Evolutionary conservation across 1,284 basidiomycete species (phyloP).

Genomic region (Cystobasidiaceae sp.): DNA sequence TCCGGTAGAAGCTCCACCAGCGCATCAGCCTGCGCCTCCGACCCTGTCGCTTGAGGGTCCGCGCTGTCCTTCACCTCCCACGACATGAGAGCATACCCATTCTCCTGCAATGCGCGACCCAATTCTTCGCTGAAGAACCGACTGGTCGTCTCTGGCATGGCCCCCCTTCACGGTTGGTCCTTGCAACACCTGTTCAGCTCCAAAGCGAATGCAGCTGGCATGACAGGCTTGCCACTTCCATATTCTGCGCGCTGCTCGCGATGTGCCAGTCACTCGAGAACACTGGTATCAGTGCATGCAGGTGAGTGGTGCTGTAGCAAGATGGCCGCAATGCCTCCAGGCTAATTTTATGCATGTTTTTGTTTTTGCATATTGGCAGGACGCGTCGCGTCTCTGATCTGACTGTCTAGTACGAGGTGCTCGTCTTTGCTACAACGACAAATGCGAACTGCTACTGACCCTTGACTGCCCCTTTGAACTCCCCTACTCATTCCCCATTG

Average conservation of each 20-base stretch:
- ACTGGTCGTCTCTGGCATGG: not conserved
- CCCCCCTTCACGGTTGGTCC: not conserved
- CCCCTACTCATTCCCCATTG: not conserved
- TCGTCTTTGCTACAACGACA: too few relatives aligned
- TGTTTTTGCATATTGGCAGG: too few relatives aligned
- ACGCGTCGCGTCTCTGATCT: too few relatives aligned
- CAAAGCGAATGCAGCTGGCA: too few relatives aligned
- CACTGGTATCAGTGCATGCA: too few relatives aligned
- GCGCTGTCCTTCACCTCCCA: constrained; percentile 17
- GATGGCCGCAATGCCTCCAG: too few relatives aligned
- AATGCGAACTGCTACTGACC: not conserved
- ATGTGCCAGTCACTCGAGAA: too few relatives aligned
- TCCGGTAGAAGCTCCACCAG: constrained; percentile 16
- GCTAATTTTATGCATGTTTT: too few relatives aligned
- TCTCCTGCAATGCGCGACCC: not conserved
- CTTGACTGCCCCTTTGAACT: not conserved
- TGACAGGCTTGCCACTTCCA: too few relatives aligned
- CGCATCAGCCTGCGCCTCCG: constrained; percentile 1
- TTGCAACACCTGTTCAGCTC: too few relatives aligned
- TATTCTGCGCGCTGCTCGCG: not conserved
- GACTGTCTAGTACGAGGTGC: too few relatives aligned
- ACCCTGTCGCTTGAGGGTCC: not conserved
- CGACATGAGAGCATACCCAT: constrained; percentile 13
- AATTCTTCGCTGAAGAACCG: constrained; percentile 19
- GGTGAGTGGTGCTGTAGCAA: too few relatives aligned